Percentiles rank a stretch among this genome's conserved stretches.
Conservation (phyloP, 495 filamentous ascomycete genomes). For the Talaromyces trachyspermus region DNA sequence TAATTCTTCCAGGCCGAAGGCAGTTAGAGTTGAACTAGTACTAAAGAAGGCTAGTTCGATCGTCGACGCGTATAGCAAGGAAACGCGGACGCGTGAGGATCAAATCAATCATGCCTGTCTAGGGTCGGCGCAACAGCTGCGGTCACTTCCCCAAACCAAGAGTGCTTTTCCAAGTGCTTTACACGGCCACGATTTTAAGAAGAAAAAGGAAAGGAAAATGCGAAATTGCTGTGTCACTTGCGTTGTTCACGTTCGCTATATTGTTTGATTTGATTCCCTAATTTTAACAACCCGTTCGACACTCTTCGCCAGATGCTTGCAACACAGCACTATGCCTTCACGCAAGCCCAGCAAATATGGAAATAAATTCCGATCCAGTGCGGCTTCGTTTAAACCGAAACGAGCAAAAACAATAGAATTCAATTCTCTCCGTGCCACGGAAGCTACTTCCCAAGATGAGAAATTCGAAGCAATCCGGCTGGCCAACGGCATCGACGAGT, state of each 20-base stretch:
- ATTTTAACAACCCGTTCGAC: background rate
- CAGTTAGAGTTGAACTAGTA: too few relatives aligned
- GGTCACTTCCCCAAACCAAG: too few relatives aligned
- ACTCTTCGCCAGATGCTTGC: background rate
- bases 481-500: constrained; percentile 86
- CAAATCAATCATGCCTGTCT: too few relatives aligned
- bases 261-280: background rate
- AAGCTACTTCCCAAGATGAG: constrained; percentile 79
- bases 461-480: constrained; percentile 77
- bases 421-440: constrained; percentile 61
- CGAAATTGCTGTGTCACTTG: too few relatives aligned
- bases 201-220: too few relatives aligned
- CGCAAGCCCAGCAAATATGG: constrained; percentile 49
- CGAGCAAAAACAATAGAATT: constrained; percentile 72
- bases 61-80: too few relatives aligned
- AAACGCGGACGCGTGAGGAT: too few relatives aligned
- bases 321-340: constrained; percentile 44
- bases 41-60: too few relatives aligned
- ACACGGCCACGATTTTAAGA: too few relatives aligned
- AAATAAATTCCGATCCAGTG: constrained; percentile 41
- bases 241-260: background rate
- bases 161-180: too few relatives aligned
- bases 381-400: constrained; percentile 44
- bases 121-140: too few relatives aligned
- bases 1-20: too few relatives aligned